Evolutionary conservation across 78 protist genomes (phyloP).

Genomic region (Monocercomonoides exilis): DNA sequence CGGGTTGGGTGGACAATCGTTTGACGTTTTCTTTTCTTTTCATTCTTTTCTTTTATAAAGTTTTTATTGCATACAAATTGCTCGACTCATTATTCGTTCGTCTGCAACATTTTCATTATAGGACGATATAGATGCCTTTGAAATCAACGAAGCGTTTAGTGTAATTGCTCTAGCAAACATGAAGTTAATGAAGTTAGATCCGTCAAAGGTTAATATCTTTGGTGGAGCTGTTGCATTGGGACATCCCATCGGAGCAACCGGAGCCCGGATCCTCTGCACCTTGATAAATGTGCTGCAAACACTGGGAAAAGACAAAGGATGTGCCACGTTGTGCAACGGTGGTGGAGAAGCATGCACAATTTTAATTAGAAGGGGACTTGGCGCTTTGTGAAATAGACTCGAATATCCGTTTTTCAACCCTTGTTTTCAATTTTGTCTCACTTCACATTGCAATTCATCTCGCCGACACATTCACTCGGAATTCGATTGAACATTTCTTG

Average conservation of each 20-base stretch:
- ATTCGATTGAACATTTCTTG: too few relatives aligned
- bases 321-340: slow-evolving; percentile 51
- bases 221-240: slow-evolving; percentile 97
- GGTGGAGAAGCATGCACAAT: slow-evolving; percentile 50
- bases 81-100: too few relatives aligned
- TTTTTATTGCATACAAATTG: too few relatives aligned
- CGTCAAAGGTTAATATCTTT: slow-evolving; percentile 72
- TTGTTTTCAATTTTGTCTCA: too few relatives aligned
- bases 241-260: slow-evolving; percentile 91
- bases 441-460: too few relatives aligned
- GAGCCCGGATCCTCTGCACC: slow-evolving; percentile 81
- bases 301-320: not conserved
- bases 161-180: slow-evolving; percentile 72
- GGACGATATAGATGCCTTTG: slow-evolving; percentile 61
- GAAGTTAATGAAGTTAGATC: slow-evolving; percentile 15
- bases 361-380: slow-evolving; percentile 21
- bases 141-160: slow-evolving; percentile 93
- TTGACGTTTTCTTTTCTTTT: not conserved
- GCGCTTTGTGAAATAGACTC: too few relatives aligned
- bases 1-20: not conserved
- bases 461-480: too few relatives aligned
- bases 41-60: slow-evolving; percentile 2
- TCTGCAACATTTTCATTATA: not conserved
- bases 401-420: too few relatives aligned
- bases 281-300: slow-evolving; percentile 50